Conservation (phyloP, 2,329 filamentous ascomycete genomes). For the Metarhizium sp. region DNA sequence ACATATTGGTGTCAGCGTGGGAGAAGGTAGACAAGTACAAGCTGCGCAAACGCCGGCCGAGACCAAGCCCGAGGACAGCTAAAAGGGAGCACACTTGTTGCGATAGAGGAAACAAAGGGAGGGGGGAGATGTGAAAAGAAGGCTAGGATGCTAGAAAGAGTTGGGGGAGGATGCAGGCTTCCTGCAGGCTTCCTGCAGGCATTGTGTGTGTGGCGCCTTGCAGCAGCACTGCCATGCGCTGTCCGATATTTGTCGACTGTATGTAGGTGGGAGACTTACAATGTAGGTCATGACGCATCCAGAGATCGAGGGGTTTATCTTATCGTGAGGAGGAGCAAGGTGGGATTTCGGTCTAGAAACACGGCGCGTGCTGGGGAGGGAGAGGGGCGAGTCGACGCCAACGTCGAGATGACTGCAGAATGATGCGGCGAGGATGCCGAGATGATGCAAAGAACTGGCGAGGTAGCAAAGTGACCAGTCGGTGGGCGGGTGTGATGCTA, state of each 20-base stretch:
- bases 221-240: slow-evolving; percentile 12
- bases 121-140: slow-evolving; percentile 4
- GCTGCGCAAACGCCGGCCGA: slow-evolving; percentile 1
- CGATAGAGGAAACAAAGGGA: neutral
- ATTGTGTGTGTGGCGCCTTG: slow-evolving; percentile 8
- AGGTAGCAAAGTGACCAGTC: neutral
- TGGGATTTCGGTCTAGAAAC: slow-evolving; percentile 6
- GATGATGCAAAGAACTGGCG: neutral
- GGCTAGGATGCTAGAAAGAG: slow-evolving; percentile 1
- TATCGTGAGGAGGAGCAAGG: slow-evolving; percentile 6
- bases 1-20: slow-evolving; percentile 2
- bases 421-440: slow-evolving; percentile 1
- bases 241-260: slow-evolving; percentile 1
- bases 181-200: slow-evolving; percentile 1
- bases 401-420: slow-evolving; percentile 2
- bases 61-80: slow-evolving; percentile 1
- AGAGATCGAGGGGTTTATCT: slow-evolving; percentile 10
- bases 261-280: slow-evolving; percentile 19
- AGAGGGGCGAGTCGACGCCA: neutral
- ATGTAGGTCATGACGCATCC: slow-evolving; percentile 31
- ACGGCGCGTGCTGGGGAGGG: neutral
- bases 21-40: neutral
- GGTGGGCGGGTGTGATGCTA: neutral
- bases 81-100: neutral
- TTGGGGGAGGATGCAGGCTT: slow-evolving; percentile 1